Evolutionary conservation across 768 basidiomycete genomes (phyloP).

Genomic region (Xerocomellus dryophilus): DNA sequence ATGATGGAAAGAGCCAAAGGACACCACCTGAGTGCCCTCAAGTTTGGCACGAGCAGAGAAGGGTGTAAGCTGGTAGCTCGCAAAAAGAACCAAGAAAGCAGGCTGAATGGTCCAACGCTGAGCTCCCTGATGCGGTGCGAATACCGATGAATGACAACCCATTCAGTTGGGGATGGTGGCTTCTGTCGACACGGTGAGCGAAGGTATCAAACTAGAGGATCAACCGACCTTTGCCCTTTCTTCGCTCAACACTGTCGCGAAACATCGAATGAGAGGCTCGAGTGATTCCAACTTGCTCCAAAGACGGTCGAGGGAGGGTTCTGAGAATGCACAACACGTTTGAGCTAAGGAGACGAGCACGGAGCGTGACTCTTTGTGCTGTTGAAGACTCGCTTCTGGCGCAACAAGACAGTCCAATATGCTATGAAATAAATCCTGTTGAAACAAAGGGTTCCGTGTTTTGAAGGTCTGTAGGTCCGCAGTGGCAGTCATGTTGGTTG

Average conservation of each 20-base stretch:
- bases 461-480: background rate
- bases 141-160: background rate
- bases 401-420: background rate
- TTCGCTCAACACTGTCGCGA: background rate
- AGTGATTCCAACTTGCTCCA: slow-evolving; percentile 3
- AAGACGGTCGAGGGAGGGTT: slow-evolving; percentile 3
- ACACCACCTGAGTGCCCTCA: slow-evolving; percentile 1
- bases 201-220: background rate
- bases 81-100: background rate
- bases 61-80: background rate
- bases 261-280: background rate
- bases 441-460: background rate
- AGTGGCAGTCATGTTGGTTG: background rate
- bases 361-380: background rate
- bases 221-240: background rate
- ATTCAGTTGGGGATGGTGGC: background rate
- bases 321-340: slow-evolving; percentile 2
- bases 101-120: background rate
- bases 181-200: background rate
- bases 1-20: background rate
- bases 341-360: background rate
- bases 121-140: slow-evolving; percentile 3
- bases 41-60: background rate
- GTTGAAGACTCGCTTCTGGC: background rate
- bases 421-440: background rate